Evolutionary conservation across 2,329 filamentous ascomycete genomes (phyloP).

Genomic region (Hypoxylon sp.): DNA sequence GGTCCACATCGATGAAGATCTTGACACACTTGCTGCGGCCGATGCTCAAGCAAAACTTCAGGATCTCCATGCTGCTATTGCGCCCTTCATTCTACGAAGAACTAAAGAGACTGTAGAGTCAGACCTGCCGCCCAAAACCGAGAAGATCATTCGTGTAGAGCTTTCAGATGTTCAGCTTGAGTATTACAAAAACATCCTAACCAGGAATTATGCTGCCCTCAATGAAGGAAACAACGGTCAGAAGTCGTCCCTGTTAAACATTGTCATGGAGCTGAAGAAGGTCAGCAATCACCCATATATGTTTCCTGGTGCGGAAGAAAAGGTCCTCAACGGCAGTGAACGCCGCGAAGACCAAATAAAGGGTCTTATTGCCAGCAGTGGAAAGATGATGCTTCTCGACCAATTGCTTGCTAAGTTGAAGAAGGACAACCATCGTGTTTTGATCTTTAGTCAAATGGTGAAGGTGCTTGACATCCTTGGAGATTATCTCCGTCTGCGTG

Average conservation of each 20-base stretch:
- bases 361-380: conserved; percentile 93
- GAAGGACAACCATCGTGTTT: conserved; percentile 91
- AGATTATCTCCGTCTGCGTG: conserved; percentile 91
- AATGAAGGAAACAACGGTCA: conserved; percentile 91
- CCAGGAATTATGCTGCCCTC: conserved; percentile 93
- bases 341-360: conserved; percentile 92
- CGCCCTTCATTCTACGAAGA: conserved; percentile 93
- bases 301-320: conserved; percentile 94
- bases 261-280: conserved; percentile 99
- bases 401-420: conserved; percentile 94
- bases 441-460: conserved; percentile 99
- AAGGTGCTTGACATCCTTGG: conserved; percentile 97
- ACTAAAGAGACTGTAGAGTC: conserved; percentile 99
- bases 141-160: conserved; percentile 98
- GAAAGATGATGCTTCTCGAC: conserved; percentile 99
- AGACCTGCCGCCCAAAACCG: conserved; percentile 94
- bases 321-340: conserved; percentile 82
- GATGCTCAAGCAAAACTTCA: conserved; percentile 89
- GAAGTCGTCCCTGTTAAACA: conserved; percentile 95
- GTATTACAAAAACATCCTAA: conserved; percentile 99
- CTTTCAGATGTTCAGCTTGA: conserved; percentile 96
- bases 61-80: conserved; percentile 85
- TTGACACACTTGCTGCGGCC: conserved; percentile 81
- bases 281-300: conserved; percentile 99
- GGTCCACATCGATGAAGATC: conserved; percentile 89